phyloP scores from a whole-genome alignment of 2,329 filamentous ascomycete genomes.

The Claviceps capensis region DNA sequence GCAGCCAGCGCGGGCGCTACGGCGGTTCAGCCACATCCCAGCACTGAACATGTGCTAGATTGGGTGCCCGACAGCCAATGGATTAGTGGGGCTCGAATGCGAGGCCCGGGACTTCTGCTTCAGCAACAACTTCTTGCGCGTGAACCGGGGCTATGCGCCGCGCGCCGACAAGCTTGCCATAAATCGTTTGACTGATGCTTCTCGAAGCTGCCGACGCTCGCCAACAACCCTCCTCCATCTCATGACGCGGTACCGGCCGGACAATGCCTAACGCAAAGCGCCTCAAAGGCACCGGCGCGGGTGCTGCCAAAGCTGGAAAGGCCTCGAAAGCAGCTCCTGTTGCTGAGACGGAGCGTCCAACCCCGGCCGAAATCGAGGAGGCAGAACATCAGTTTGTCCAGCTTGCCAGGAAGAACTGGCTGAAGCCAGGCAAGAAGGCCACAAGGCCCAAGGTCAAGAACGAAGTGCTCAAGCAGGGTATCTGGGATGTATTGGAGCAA shows the following conservation, averaged over 20 bases:
- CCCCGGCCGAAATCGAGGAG: constrained; percentile 55
- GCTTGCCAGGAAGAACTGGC: constrained; percentile 75
- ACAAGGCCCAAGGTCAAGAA: constrained; percentile 64
- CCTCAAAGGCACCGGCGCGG: constrained; percentile 38
- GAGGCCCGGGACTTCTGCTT: no score
- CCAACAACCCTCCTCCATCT: background rate
- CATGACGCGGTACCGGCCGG: constrained; percentile 1
- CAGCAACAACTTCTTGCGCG: no score
- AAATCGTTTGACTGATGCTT: no score
- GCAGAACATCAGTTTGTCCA: constrained; percentile 60
- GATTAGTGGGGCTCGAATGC: background rate
- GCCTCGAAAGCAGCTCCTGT: constrained; percentile 24
- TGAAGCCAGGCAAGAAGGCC: constrained; percentile 47
- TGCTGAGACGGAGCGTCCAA: constrained; percentile 27
- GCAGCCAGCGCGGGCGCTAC: no score
- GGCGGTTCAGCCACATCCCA: no score
- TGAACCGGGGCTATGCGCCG: no score
- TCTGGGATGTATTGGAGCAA: constrained; percentile 81
- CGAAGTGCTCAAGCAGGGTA: constrained; percentile 69
- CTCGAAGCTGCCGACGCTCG: background rate
- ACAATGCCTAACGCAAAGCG: constrained; percentile 47
- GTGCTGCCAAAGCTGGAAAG: constrained; percentile 18
- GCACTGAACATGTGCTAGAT: no score
- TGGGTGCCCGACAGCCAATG: no score
- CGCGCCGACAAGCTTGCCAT: no score